Percentiles rank a stretch among this genome's conserved stretches.
phyloP scores from a whole-genome alignment of 139 green algal genomes.

The Micractinium sp. region DNA sequence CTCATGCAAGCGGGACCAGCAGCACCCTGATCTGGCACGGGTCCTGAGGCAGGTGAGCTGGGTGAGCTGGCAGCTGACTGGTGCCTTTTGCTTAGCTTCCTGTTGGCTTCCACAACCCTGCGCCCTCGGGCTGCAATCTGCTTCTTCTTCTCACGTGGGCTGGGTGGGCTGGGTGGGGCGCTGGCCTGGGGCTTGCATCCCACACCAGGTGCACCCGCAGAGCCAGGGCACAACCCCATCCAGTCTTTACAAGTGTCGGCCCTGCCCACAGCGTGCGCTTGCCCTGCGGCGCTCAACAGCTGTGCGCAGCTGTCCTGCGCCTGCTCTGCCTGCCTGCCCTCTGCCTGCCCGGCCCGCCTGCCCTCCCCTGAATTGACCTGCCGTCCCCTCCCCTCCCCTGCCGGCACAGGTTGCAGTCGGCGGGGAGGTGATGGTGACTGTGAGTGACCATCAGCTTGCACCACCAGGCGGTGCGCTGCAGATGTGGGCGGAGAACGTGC shows the following conservation, averaged over 20 bases:
- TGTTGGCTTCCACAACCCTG: not conserved
- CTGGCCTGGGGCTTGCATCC: too few species aligned
- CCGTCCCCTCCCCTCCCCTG: too few species aligned
- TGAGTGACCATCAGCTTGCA: constrained; percentile 59
- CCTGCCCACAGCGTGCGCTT: not conserved
- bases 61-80: not conserved
- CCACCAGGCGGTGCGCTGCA: constrained; percentile 65
- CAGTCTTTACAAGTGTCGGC: too few species aligned
- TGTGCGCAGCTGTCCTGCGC: not conserved
- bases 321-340: not conserved
- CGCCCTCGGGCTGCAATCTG: too few species aligned
- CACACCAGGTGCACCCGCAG: too few species aligned
- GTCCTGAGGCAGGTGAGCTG: constrained; percentile 46
- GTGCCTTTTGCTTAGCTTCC: not conserved
- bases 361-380: too few species aligned
- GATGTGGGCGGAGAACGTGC: constrained; percentile 63
- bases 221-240: too few species aligned
- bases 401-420: constrained; percentile 62
- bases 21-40: constrained; percentile 51
- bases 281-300: not conserved
- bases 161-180: too few species aligned
- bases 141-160: too few species aligned
- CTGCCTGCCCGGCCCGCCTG: too few species aligned
- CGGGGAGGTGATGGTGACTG: constrained; percentile 64
- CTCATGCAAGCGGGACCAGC: constrained; percentile 22